Base-by-base conservation (phyloP, 192 early-diverging fungal species). In the Backusella morwellensis region DNA sequence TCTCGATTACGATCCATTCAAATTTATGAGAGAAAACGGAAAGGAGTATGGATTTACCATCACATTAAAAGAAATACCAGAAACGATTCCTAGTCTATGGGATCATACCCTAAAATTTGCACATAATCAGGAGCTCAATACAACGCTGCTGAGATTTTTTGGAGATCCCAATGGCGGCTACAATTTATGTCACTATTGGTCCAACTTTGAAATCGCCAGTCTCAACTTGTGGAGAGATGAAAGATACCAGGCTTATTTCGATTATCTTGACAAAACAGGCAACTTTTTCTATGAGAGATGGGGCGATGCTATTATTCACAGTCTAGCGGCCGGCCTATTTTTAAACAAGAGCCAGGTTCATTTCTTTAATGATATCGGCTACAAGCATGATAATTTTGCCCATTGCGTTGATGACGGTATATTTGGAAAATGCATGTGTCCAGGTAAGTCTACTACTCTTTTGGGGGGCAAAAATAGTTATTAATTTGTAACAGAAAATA, bases 261-360 rank as follows among this genome's bases (percentile, higher is more conserved):
- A 91, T 14, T 83, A 88, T 66, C 79, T 97, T 59, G 95, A 97
- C 73, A 75, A 88, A 44, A 74, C 86, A 6, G 95, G 95, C 34
- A 93, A 94, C 32, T 96, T 95, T 87, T 96, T 93, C 76, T 96
- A 96, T 74, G 94, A 94, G 78, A 82, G 90, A 23, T 93, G 91
- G 91, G 90, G 92, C 0, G 92, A 93, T 81, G 92, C 92, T 1
- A 90, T 92, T 5, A 86, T 92, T 0, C 92, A 93, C 67, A 85
- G 86, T 14, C 87, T 92, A n/a, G 89, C 85, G 2, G 91, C 86
- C 5, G 87, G 86, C 6, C 54, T 92, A 44, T 74, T 90, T 36
- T 77, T 93, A 54, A 79, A 82, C 15, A 87, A 87, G 32, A 75
- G 82, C n/a, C 81, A 92, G 70, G 83, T 93, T 3, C 91, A 92